phyloP scores from a whole-genome alignment of 2,329 filamentous ascomycete species.

The Seiridium unicorne region DNA sequence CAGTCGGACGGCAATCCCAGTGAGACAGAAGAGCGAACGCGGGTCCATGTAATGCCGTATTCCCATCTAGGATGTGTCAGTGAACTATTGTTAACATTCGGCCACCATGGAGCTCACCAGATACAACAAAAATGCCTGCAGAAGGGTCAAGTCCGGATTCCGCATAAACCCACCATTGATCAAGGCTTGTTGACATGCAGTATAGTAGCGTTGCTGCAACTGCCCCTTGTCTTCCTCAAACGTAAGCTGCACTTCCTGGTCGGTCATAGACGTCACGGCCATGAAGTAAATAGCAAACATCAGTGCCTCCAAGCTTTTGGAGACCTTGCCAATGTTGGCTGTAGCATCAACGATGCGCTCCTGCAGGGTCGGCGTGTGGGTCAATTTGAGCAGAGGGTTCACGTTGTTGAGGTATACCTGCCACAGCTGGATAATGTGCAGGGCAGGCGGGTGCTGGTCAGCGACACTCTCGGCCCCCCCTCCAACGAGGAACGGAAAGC shows the following conservation, averaged over 20 bases:
- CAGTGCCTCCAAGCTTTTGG: conserved; percentile 59
- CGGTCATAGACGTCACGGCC: conserved; percentile 56
- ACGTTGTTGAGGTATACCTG: conserved; percentile 69
- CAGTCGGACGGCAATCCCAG: conserved; percentile 65
- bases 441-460: conserved; percentile 49
- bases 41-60: conserved; percentile 60
- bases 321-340: conserved; percentile 51
- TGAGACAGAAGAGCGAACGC: conserved; percentile 56
- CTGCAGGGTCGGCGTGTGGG: conserved; percentile 65
- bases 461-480: conserved; percentile 41
- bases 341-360: conserved; percentile 62
- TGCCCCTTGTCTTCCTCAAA: conserved; percentile 53
- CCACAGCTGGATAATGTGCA: conserved; percentile 65
- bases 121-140: conserved; percentile 69
- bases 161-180: conserved; percentile 67
- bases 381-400: conserved; percentile 67
- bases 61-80: conserved; percentile 44
- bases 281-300: conserved; percentile 67
- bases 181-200: conserved; percentile 62
- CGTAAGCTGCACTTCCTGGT: conserved; percentile 48
- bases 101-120: conserved; percentile 44
- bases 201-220: conserved; percentile 52
- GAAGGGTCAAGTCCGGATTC: conserved; percentile 60
- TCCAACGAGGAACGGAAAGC: conserved; percentile 57
- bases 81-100: not conserved